Evolutionary conservation across 1,284 basidiomycete species (phyloP).

Genomic region (Erythrobasidium hasegawianum): DNA sequence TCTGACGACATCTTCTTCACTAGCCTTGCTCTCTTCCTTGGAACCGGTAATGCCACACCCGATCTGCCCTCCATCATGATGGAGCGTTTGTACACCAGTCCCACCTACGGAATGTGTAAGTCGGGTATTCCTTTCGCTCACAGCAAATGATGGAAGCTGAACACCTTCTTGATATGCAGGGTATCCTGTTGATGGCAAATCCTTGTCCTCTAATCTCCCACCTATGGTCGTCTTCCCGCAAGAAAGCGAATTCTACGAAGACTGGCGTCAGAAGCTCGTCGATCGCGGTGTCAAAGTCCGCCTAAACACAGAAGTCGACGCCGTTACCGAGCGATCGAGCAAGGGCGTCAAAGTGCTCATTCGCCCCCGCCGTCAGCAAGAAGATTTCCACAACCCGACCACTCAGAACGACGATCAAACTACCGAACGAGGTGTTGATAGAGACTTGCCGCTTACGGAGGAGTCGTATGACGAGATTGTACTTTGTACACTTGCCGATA

Average conservation of each 20-base stretch:
- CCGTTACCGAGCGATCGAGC: slow-evolving; percentile 45
- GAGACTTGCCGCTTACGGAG: slow-evolving; percentile 46
- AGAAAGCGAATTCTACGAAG: slow-evolving; percentile 49
- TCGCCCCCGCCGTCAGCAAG: slow-evolving; percentile 45
- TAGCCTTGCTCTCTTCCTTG: slow-evolving; percentile 49
- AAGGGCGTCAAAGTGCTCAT: slow-evolving; percentile 48
- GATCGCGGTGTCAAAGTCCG: slow-evolving; percentile 48
- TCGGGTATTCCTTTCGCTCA: slow-evolving; percentile 4
- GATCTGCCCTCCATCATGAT: slow-evolving; percentile 51
- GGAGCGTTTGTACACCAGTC: slow-evolving; percentile 52
- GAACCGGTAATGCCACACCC: slow-evolving; percentile 52
- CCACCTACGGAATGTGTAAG: slow-evolving; percentile 52
- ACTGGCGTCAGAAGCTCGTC: slow-evolving; percentile 50
- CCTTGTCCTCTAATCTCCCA: slow-evolving; percentile 50
- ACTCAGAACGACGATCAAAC: slow-evolving; percentile 39
- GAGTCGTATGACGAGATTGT: slow-evolving; percentile 64
- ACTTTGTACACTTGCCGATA: slow-evolving; percentile 59
- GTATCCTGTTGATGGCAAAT: slow-evolving; percentile 50
- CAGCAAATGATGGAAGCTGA: not conserved
- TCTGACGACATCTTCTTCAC: too few relatives aligned
- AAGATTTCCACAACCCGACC: slow-evolving; percentile 49
- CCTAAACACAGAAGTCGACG: slow-evolving; percentile 50
- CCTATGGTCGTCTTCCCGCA: slow-evolving; percentile 54
- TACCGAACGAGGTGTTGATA: slow-evolving; percentile 38
- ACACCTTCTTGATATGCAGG: slow-evolving; percentile 19